These are phyloP conservation scores for Jaenimonas drosophilae DNA, from an alignment of 208 protist species.

Conservation along the genomic window DNA sequence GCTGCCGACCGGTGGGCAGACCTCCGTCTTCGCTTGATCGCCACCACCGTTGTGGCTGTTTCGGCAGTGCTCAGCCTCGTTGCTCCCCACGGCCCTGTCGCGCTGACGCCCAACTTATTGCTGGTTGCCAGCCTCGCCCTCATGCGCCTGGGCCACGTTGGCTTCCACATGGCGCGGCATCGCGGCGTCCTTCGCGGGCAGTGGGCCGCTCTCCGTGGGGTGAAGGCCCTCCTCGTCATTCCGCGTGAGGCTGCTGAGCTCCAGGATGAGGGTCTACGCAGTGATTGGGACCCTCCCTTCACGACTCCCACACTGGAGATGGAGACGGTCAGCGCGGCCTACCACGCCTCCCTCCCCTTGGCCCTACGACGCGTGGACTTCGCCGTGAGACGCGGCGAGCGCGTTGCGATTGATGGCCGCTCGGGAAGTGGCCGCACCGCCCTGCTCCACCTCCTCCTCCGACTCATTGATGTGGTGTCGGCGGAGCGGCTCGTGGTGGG, in stretches of 20 bases:
- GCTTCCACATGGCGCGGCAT: conserved; percentile 22
- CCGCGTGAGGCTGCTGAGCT: conserved; percentile 39
- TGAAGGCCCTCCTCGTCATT: conserved; percentile 37
- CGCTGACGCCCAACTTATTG: conserved; percentile 26
- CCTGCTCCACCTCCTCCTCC: too few relatives aligned
- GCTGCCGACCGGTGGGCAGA: conserved; percentile 50
- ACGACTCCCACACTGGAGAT: too few relatives aligned
- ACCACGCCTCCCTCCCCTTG: too few relatives aligned
- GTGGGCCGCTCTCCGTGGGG: conserved; percentile 41
- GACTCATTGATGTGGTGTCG: too few relatives aligned
- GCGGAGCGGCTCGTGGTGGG: too few relatives aligned
- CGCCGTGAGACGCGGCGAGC: too few relatives aligned
- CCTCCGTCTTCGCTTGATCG: conserved; percentile 37
- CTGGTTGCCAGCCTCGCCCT: conserved; percentile 32
- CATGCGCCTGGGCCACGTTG: conserved; percentile 30
- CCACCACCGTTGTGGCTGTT: conserved; percentile 23
- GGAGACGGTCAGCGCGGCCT: too few relatives aligned
- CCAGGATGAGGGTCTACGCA: too few relatives aligned
- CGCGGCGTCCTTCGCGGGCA: conserved; percentile 22
- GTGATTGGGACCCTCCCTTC: too few relatives aligned
- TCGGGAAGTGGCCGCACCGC: too few relatives aligned
- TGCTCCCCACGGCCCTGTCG: conserved; percentile 11
- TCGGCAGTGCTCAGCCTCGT: conserved; percentile 39
- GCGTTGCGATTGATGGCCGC: too few relatives aligned
- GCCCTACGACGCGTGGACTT: too few relatives aligned